Base-by-base conservation (phyloP, 1,139 yeast genomes). In the Nakaseomyces uthaithaninus region DNA sequence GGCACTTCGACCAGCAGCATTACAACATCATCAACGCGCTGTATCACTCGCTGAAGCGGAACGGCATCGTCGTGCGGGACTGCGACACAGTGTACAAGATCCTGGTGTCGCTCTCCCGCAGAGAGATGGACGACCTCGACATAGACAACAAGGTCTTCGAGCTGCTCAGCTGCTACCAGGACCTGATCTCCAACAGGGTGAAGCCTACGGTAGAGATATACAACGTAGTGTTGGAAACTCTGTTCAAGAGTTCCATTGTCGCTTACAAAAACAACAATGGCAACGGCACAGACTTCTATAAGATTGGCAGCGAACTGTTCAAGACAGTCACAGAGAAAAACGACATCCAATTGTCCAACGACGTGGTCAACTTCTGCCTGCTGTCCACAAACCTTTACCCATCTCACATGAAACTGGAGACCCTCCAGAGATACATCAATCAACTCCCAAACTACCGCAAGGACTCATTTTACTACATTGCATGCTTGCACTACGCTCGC, bases 141-240 rank as follows among this genome's bases (percentile, higher is more conserved):
- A 46, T 65, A 6, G 74, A 71, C 47, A 68, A 67, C 36, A 67
- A 65, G 51, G 65, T 80, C 52, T 80, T 84, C 3, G 74, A 70
- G 41, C 57, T 81, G 45, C 63, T 81, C 46, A 78, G 77, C 12
- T 75, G 80, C 28, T 81, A 81, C 55, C 83, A 80, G 41, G 87
- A 80, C 52, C 62, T 80, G 51, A 65, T 81, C 19, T 53, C 67
- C 22, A 66, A 67, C 44, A 65, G 62, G 42, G 46, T 76, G 30
- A 77, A 74, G 51, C 91, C 91, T 16, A 66, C 70, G 28, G 51
- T 55, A 28, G 65, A 65, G 23, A 78, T 83, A 4, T 80, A 72
- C 56, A 65, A 72, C 47, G 54, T 72, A 1, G 73, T 80, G 3
- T 63, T 81, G 27, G 59, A 62, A 19, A 69, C 72, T 17, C 64